Base-by-base conservation (phyloP, 169 alveolate species). In the Amoebophrya sp. region DNA sequence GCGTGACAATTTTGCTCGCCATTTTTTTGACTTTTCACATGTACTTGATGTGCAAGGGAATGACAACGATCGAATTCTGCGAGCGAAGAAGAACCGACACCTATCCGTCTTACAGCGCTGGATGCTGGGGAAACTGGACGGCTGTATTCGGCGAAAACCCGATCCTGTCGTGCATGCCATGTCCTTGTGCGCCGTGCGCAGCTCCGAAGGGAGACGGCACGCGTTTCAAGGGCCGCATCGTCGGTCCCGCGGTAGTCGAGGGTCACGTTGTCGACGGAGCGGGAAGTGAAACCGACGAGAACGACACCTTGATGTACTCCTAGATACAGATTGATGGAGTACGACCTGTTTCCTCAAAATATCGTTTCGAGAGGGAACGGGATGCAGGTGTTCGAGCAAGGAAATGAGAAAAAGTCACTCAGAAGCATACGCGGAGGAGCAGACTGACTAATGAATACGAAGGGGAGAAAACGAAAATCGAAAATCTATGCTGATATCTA, bases 1-100 rank as follows among this genome's bases (percentile, higher is more conserved):
- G 18, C 53, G 77, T 89, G 36, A 18, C 91, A 47, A 47, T 89
- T 6, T 39, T 41, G 65, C 65, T 89, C 2, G 1, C 34, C 2
- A 47, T 29, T n/a, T 89, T 89, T 18, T 41, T 89, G 12, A 89
- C 1, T 26, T 55, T 41, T 24, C 39, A 91, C 90, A 38, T 23
- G 39, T 18, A 65, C 83, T 36, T 65, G 83, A 65, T 65, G 83
- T 65, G 83, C 83, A 1, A 18, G 33, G 83, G 83, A 10, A 65
- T 65, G 83, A 95, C 95, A 14, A 94, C 94, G 33, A 47, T 89
- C 36, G 93, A 93, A 55, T 65, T 65, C 83, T 65, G 83, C 83
- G 83, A 65, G 83, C 83, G 83, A 0, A 29, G 83, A 29, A 29
- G 83, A 10, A 6, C 36, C 83, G 36, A 65, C 10, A 65, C 12